Evolutionary conservation across 1,284 basidiomycete genomes (phyloP).

Genomic region (Butyriboletus appendiculatus): DNA sequence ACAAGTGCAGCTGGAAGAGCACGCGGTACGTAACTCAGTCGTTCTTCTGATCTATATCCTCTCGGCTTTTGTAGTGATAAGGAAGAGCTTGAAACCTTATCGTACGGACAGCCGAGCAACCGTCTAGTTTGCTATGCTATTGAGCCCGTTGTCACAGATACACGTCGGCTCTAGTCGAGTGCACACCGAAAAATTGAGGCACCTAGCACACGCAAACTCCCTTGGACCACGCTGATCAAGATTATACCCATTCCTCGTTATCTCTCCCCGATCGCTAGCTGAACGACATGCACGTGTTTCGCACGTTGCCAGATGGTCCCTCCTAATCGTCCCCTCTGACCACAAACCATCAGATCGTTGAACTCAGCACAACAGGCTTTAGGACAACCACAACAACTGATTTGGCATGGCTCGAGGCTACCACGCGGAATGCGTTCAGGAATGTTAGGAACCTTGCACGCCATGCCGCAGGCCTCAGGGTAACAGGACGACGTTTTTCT

Average conservation of each 20-base stretch:
- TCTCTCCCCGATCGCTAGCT: neutral
- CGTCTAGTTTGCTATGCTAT: neutral
- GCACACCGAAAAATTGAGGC: neutral
- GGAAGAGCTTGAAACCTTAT: neutral
- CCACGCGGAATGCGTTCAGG: neutral
- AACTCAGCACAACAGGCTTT: neutral
- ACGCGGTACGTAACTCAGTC: neutral
- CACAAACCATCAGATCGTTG: neutral
- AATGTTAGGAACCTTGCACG: neutral
- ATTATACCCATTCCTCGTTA: neutral
- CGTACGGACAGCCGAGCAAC: neutral
- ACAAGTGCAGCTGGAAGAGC: neutral
- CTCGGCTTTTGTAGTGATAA: neutral
- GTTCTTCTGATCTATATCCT: neutral
- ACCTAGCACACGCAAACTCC: neutral
- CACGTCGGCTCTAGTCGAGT: neutral
- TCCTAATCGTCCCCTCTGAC: neutral
- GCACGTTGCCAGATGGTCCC: slow-evolving; percentile 2
- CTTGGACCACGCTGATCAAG: neutral
- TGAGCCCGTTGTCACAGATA: neutral
- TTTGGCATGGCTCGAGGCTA: neutral
- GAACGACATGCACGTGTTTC: slow-evolving; percentile 2
- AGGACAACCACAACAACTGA: neutral
- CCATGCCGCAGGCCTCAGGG: neutral
- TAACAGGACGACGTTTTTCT: slow-evolving; percentile 1